phyloP scores from a whole-genome alignment of 768 basidiomycete species.

The Glaciozyma martinii region DNA sequence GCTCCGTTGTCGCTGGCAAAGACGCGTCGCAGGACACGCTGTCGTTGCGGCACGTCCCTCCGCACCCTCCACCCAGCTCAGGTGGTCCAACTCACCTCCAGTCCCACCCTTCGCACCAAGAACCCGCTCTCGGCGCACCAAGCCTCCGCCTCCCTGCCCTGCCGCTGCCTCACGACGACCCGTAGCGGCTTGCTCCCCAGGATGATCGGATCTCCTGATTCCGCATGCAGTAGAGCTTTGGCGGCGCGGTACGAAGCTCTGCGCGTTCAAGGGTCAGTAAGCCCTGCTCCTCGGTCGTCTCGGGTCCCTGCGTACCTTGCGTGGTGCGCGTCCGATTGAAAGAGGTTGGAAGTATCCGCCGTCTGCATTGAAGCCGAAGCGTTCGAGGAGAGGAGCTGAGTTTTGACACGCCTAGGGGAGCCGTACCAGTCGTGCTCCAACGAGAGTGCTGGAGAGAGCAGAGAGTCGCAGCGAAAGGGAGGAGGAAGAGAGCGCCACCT shows the following conservation, averaged over 20 bases:
- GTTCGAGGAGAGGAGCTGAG: neutral
- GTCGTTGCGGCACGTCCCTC: too few relatives aligned
- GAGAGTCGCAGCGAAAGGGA: too few relatives aligned
- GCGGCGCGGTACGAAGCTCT: constrained; percentile 50
- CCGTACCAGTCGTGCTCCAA: neutral
- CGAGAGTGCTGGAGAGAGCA: neutral
- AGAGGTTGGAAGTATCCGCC: constrained; percentile 48
- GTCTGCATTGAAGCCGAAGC: constrained; percentile 43
- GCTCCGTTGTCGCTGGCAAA: too few relatives aligned
- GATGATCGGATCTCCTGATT: constrained; percentile 68
- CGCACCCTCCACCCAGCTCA: too few relatives aligned
- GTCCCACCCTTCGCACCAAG: constrained; percentile 59
- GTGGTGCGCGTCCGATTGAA: constrained; percentile 66
- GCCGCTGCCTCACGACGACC: constrained; percentile 42
- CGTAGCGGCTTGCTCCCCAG: constrained; percentile 66
- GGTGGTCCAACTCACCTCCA: constrained; percentile 52
- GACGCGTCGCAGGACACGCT: neutral
- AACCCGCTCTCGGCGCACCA: constrained; percentile 87
- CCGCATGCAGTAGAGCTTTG: constrained; percentile 63
- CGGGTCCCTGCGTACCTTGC: constrained; percentile 46
- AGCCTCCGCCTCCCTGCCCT: constrained; percentile 48
- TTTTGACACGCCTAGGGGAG: neutral
- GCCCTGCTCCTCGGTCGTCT: neutral
- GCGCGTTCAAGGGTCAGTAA: constrained; percentile 35
- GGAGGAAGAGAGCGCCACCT: too few relatives aligned